These are phyloP conservation scores for Picochlorum sp. DNA, from an alignment of 139 green algal genomes.

Conservation along the genomic window DNA sequence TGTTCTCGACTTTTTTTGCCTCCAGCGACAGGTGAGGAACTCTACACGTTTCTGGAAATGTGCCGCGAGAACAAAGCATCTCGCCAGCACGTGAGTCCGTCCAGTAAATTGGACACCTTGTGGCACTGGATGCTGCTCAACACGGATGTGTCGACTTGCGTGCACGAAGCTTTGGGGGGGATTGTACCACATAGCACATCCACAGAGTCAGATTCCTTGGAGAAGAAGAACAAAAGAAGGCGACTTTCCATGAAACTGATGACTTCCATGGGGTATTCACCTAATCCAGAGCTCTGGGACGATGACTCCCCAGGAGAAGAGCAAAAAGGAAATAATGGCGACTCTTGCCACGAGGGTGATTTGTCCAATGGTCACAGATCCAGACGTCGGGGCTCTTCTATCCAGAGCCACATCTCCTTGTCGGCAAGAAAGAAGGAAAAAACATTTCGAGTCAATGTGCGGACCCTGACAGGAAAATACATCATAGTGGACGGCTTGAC, in stretches of 20 bases:
- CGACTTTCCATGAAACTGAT: conserved; percentile 2
- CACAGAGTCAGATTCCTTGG: conserved; percentile 3
- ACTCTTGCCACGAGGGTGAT: background rate
- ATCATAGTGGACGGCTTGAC: background rate
- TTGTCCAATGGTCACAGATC: background rate
- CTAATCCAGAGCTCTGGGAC: background rate
- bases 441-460: background rate
- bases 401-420: background rate
- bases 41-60: background rate
- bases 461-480: background rate
- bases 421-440: background rate
- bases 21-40: background rate
- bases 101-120: background rate
- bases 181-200: background rate
- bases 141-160: background rate
- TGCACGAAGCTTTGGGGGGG: background rate
- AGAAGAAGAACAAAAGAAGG: conserved; percentile 1
- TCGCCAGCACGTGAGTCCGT: background rate
- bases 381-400: background rate
- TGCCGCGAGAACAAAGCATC: background rate
- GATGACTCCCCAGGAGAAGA: background rate
- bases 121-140: background rate
- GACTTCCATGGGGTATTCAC: background rate
- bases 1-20: background rate
- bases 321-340: background rate